Percentiles rank a stretch among this genome's conserved stretches.
Conservation (phyloP, 2,329 filamentous ascomycete species). For the Cercospora nicotianae region DNA sequence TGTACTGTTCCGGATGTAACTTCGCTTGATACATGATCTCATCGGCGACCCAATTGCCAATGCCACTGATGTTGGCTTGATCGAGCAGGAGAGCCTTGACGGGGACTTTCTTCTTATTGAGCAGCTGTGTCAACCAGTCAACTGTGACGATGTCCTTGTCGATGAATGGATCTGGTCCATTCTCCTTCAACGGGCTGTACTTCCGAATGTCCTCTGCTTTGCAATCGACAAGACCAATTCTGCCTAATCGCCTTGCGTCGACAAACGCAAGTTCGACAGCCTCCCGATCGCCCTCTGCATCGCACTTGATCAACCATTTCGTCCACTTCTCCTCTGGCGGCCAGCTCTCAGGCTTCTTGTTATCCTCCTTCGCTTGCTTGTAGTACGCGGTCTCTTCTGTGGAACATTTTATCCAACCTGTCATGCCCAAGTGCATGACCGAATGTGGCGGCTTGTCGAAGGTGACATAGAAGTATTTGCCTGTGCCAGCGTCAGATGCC, state of each 20-base stretch:
- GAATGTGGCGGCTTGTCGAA: conserved; percentile 77
- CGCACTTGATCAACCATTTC: conserved; percentile 76
- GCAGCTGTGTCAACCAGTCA: conserved; percentile 69
- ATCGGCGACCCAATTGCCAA: conserved; percentile 97
- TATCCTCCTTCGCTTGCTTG: conserved; percentile 56
- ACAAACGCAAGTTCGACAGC: conserved; percentile 74
- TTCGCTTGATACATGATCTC: conserved; percentile 88
- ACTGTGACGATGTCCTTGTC: conserved; percentile 76
- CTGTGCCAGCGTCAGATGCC: not conserved
- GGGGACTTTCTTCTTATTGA: conserved; percentile 76
- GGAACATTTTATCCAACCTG: conserved; percentile 84
- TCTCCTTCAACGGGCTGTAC: conserved; percentile 77
- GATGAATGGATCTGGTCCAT: conserved; percentile 88
- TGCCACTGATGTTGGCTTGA: conserved; percentile 83
- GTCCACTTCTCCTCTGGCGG: conserved; percentile 84
- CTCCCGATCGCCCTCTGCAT: conserved; percentile 36
- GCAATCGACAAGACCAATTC: conserved; percentile 80
- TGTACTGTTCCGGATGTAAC: conserved; percentile 91
- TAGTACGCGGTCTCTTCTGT: conserved; percentile 78
- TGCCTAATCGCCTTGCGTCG: conserved; percentile 74
- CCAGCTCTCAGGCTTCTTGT: conserved; percentile 62
- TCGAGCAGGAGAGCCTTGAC: conserved; percentile 87
- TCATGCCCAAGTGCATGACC: conserved; percentile 56
- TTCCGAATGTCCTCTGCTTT: conserved; percentile 73
- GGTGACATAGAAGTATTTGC: conserved; percentile 92